A percentile compares a stretch with the other conserved stretches of the same genome.
Evolutionary conservation across 202 grass and related monocot species (phyloP).

Genomic region (Elaeis oleifera): DNA sequence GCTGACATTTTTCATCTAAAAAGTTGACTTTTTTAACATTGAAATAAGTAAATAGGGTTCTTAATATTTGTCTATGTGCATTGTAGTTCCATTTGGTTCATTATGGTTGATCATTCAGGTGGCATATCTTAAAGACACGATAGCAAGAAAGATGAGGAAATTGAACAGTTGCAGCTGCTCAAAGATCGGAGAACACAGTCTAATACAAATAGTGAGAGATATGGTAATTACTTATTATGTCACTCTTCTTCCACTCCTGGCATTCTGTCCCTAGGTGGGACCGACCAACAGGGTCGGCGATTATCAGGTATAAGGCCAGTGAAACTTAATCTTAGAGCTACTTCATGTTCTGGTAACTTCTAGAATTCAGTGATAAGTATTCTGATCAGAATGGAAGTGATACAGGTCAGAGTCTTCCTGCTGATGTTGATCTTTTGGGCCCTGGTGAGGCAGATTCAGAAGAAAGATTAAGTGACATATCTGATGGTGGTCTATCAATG

Average conservation of each 20-base stretch:
- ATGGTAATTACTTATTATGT: conserved; percentile 25
- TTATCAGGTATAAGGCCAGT: background rate
- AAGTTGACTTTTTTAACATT: too few relatives aligned
- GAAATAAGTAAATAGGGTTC: too few relatives aligned
- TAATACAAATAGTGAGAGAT: conserved; percentile 24
- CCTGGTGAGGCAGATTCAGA: conserved; percentile 54
- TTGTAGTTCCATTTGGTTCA: conserved; percentile 1
- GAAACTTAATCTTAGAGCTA: conserved; percentile 15
- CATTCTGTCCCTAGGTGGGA: conserved; percentile 22
- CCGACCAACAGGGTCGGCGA: conserved; percentile 21
- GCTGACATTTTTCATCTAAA: too few relatives aligned
- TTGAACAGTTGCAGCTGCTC: conserved; percentile 67
- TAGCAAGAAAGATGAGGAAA: conserved; percentile 77
- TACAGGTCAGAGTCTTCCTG: conserved; percentile 19
- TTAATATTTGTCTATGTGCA: too few relatives aligned
- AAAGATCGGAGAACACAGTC: conserved; percentile 44
- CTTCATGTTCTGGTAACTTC: conserved; percentile 7
- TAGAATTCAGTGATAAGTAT: conserved; percentile 32
- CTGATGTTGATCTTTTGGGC: conserved; percentile 13
- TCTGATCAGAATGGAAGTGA: conserved; percentile 34
- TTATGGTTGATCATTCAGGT: conserved; percentile 47
- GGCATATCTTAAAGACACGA: conserved; percentile 67
- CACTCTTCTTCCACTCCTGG: conserved; percentile 33
- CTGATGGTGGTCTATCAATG: conserved; percentile 50
- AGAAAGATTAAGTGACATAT: conserved; percentile 44